Base-by-base conservation (phyloP, 75 land plant species). In the Adiantum capillusveneris region DNA sequence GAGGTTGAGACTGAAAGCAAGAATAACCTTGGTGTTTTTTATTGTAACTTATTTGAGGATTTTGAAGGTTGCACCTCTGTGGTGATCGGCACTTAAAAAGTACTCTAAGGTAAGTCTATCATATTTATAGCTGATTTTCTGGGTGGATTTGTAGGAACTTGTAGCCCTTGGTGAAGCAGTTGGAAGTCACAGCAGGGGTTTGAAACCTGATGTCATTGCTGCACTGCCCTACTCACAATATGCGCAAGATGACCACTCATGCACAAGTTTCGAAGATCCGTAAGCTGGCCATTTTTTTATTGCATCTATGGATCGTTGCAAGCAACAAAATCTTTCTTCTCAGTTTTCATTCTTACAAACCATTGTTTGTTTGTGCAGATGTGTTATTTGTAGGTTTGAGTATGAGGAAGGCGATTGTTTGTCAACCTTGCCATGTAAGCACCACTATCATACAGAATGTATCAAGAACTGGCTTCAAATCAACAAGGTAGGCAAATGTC, bases 361-460 rank as follows among this genome's bases (percentile, higher is more conserved):
- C 6, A 6, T n/a, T 25, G 21, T 39, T 37, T 52, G 14, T 59
- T 46, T 54, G 64, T 34, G 62, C 65, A 92, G 97, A 68, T 92
- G 97, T 67, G 97, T 88, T 57, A 78, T 92, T 25, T 92, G 97
- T 75, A 89, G 87, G 58, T 75, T 81, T 76, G 81, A 88, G 16
- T 92, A 84, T 56, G 87, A 85, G 62, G 62, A 81, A 56, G 86
- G 93, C 7, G 89, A 88, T 41, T 14, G 54, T 31, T 62, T 64
- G 59, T 78, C 80, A 56, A 85, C 77, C 17, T 71, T 92, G 46
- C 93, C 97, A 25, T 92, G 97, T 78, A 87, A 88, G 58, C 97
- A 92, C 68, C 70, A 61, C 11, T 92, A 85, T 57, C 97, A 92
- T 73, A 64, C 81, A 31, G 73, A 70, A 6, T 92, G 97, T 64